Evolutionary conservation across 768 basidiomycete genomes (phyloP).

Genomic region (Naematelia aurantialba): DNA sequence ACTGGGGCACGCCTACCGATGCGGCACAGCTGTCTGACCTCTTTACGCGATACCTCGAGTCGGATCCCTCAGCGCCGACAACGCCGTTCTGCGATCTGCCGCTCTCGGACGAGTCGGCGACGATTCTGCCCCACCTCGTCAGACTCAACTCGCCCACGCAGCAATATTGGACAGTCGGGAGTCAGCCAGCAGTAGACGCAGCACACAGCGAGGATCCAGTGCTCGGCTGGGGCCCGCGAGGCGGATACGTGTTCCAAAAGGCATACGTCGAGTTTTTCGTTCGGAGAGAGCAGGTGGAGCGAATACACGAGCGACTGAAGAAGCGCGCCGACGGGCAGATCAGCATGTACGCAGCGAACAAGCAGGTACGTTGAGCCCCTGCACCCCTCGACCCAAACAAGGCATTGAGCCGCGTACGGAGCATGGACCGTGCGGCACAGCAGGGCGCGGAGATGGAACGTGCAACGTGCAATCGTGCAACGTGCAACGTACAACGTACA

Average conservation of each 20-base stretch:
- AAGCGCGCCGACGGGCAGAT: constrained; percentile 54
- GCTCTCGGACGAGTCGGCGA: constrained; percentile 72
- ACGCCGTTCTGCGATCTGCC: constrained; percentile 87
- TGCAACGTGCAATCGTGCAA: neutral
- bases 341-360: constrained; percentile 81
- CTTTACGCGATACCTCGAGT: constrained; percentile 73
- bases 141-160: constrained; percentile 60
- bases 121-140: constrained; percentile 74
- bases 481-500: too few relatives aligned
- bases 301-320: constrained; percentile 59
- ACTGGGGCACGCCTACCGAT: constrained; percentile 73
- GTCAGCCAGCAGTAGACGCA: constrained; percentile 89
- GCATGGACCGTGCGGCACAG: neutral
- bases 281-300: constrained; percentile 47
- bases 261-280: constrained; percentile 95
- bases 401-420: too few relatives aligned
- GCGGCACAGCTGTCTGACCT: constrained; percentile 68
- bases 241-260: constrained; percentile 96
- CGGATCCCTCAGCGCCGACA: constrained; percentile 63
- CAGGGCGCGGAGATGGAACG: neutral
- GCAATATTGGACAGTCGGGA: constrained; percentile 95
- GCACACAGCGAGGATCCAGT: constrained; percentile 67
- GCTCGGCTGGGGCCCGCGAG: constrained; percentile 88
- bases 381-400: neutral
- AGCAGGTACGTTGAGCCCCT: constrained; percentile 56